These are phyloP conservation scores for Linanthus parryae DNA, from an alignment of 148 eudicot species.

Conservation along the genomic window DNA sequence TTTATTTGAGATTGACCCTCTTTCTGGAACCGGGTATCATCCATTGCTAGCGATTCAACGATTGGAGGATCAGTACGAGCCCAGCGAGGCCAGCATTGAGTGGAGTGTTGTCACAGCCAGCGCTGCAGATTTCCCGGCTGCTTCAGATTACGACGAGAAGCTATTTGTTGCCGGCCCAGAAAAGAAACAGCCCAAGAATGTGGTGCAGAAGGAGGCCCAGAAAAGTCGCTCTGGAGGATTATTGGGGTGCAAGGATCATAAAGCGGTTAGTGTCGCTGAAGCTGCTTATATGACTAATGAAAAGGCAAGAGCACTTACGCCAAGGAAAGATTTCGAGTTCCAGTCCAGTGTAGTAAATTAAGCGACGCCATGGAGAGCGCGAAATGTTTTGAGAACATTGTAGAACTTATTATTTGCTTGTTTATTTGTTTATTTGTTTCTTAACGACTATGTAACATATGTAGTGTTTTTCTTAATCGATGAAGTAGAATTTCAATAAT, in stretches of 20 bases:
- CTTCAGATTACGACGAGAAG: conserved; percentile 27
- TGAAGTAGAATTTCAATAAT: too few species aligned
- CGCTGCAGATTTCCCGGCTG: conserved; percentile 32
- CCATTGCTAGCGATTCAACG: conserved; percentile 13
- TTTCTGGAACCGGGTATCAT: conserved; percentile 16
- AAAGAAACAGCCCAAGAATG: conserved; percentile 5
- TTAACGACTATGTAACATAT: too few species aligned
- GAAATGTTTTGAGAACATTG: too few species aligned
- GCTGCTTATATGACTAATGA: conserved; percentile 13
- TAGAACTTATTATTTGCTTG: too few species aligned
- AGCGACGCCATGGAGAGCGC: too few species aligned
- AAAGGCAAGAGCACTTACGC: conserved; percentile 1
- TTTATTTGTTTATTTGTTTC: too few species aligned
- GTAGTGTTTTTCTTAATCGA: too few species aligned
- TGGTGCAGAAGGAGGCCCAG: conserved; percentile 6
- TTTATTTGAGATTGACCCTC: conserved; percentile 60
- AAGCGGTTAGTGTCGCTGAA: conserved; percentile 48
- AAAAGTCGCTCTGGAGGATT: conserved; percentile 22
- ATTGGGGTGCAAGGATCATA: conserved; percentile 48
- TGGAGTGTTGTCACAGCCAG: conserved; percentile 66
- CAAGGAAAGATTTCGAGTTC: conserved; percentile 6
- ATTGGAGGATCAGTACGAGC: conserved; percentile 32
- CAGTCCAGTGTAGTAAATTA: too few species aligned
- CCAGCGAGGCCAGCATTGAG: conserved; percentile 62
- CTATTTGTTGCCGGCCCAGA: background rate